Percentiles rank a stretch among this genome's conserved stretches.
Conservation (phyloP, 495 filamentous ascomycete species). For the Parathielavia hyrcaniae region DNA sequence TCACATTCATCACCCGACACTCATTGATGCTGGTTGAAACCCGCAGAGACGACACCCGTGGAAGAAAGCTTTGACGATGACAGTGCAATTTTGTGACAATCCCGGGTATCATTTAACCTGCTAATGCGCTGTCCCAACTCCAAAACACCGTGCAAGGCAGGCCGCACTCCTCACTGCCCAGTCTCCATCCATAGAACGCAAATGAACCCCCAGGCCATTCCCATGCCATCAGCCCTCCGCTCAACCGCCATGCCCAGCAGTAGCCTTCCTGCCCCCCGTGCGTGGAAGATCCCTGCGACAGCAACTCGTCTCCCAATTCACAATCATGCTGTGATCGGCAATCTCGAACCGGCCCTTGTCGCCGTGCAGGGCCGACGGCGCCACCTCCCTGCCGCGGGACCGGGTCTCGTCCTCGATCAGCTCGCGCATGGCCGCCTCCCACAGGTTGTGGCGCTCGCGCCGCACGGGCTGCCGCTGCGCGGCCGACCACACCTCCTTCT, state of each 20-base stretch:
- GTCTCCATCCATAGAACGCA: neutral
- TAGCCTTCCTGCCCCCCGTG: slow-evolving; percentile 19
- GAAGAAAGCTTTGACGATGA: neutral
- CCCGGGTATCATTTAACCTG: slow-evolving; percentile 6
- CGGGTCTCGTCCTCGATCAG: slow-evolving; percentile 41
- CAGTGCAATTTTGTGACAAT: neutral
- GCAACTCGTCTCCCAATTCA: slow-evolving; percentile 36
- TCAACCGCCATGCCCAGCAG: slow-evolving; percentile 11
- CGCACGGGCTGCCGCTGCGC: slow-evolving; percentile 33
- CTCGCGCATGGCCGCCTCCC: slow-evolving; percentile 42
- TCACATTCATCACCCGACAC: too few species aligned
- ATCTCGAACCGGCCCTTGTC: slow-evolving; percentile 35
- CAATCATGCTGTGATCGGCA: slow-evolving; percentile 46
- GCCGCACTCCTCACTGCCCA: neutral
- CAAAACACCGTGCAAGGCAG: slow-evolving; percentile 3
- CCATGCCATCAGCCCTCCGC: slow-evolving; percentile 16
- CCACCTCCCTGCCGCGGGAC: slow-evolving; percentile 62
- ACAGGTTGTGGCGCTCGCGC: slow-evolving; percentile 35
- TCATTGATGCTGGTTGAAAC: neutral
- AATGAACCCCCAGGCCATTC: neutral
- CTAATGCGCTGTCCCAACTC: slow-evolving; percentile 8
- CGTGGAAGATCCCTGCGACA: slow-evolving; percentile 35
- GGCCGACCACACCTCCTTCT: slow-evolving; percentile 42
- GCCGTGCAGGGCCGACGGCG: slow-evolving; percentile 51
- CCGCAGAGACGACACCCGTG: neutral